Evolutionary conservation across 2,329 filamentous ascomycete species (phyloP).

Genomic region (Zymoseptoria passerinii): DNA sequence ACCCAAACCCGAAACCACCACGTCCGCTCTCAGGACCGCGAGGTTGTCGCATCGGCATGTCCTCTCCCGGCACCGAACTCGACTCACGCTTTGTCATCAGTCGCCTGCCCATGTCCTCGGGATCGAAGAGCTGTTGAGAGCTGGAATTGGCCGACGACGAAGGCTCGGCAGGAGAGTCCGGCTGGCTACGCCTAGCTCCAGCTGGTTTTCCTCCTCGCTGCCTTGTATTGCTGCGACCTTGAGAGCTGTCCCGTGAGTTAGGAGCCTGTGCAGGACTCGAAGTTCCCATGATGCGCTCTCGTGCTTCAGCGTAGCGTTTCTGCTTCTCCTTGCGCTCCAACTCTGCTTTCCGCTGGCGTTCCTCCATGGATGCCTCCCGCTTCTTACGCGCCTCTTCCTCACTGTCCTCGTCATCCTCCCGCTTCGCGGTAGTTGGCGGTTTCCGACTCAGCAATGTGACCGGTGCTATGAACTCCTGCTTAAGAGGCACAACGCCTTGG

Average conservation of each 20-base stretch:
- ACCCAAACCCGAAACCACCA: slow-evolving; percentile 74
- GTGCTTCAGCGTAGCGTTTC: slow-evolving; percentile 77
- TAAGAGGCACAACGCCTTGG: slow-evolving; percentile 53
- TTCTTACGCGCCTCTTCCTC: slow-evolving; percentile 54
- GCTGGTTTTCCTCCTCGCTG: slow-evolving; percentile 19
- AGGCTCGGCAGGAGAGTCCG: slow-evolving; percentile 29
- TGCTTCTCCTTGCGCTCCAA: slow-evolving; percentile 82
- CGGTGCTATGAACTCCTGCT: slow-evolving; percentile 65
- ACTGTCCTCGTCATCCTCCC: slow-evolving; percentile 56
- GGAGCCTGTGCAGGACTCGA: slow-evolving; percentile 23
- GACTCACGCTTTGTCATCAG: slow-evolving; percentile 45
- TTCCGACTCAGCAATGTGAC: slow-evolving; percentile 82
- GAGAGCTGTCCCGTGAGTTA: slow-evolving; percentile 27
- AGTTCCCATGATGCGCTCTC: slow-evolving; percentile 78
- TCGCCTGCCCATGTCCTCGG: slow-evolving; percentile 50
- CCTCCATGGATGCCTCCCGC: slow-evolving; percentile 60
- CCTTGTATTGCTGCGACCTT: slow-evolving; percentile 20
- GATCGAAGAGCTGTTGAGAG: slow-evolving; percentile 64
- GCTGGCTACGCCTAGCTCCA: slow-evolving; percentile 31
- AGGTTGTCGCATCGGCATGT: slow-evolving; percentile 64
- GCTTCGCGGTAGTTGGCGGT: slow-evolving; percentile 53
- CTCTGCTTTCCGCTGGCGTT: slow-evolving; percentile 69
- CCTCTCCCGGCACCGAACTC: slow-evolving; percentile 46
- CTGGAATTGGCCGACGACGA: slow-evolving; percentile 26
- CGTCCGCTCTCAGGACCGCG: slow-evolving; percentile 71